Conservation (phyloP, 2,329 filamentous ascomycete species). For the Aureobasidium sp. region DNA sequence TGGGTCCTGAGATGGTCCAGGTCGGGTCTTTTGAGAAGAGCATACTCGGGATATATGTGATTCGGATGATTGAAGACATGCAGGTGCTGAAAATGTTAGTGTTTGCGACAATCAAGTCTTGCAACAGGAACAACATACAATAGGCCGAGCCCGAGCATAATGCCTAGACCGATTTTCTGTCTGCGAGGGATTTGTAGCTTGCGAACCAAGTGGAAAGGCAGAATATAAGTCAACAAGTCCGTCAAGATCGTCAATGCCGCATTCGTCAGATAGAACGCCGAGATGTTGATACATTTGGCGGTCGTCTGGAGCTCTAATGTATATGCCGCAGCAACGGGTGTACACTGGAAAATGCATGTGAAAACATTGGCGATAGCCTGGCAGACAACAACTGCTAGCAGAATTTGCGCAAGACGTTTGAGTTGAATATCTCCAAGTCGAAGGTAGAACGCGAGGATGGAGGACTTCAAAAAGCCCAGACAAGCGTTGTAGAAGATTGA, state of each 20-base stretch:
- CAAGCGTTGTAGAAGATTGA: slow-evolving; percentile 11
- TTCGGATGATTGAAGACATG: background rate
- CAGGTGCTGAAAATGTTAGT: background rate
- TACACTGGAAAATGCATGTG: slow-evolving; percentile 7
- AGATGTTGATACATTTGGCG: slow-evolving; percentile 1
- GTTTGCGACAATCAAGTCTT: background rate
- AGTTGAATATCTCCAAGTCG: background rate
- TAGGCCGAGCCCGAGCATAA: slow-evolving; percentile 1
- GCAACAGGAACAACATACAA: background rate
- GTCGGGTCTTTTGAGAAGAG: slow-evolving; percentile 3
- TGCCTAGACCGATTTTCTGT: background rate
- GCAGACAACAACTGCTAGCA: background rate
- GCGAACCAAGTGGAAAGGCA: slow-evolving; percentile 2
- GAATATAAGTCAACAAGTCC: slow-evolving; percentile 1
- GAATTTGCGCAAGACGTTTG: background rate
- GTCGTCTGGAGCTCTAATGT: background rate
- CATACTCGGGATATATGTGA: slow-evolving; percentile 8
- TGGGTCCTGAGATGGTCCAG: slow-evolving; percentile 1
- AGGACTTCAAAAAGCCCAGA: background rate
- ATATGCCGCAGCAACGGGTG: background rate
- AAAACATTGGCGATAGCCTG: slow-evolving; percentile 8
- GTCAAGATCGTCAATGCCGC: slow-evolving; percentile 1
- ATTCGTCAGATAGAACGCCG: slow-evolving; percentile 1
- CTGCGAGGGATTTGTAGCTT: background rate
- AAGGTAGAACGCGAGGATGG: slow-evolving; percentile 6